A percentile compares a stretch with the other conserved stretches of the same genome.
Conservation (phyloP, 306 rosid genomes). For the Fragaria nilgerrensis region DNA sequence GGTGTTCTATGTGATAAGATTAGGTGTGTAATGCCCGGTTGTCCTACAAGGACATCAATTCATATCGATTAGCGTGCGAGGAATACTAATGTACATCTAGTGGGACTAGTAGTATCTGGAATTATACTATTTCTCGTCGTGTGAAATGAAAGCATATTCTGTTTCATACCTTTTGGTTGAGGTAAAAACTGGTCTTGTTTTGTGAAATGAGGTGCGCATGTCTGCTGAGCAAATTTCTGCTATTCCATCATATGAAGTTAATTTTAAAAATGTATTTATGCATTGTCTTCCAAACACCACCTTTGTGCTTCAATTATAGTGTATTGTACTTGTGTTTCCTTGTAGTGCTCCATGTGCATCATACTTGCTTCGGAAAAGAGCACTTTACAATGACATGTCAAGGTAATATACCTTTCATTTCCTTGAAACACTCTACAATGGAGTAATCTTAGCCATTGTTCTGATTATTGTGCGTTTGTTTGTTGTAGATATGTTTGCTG, state of each 20-base stretch:
- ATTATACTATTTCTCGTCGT: neutral
- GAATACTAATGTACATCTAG: neutral
- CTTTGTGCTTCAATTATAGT: neutral
- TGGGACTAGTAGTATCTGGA: neutral
- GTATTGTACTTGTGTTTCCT: slow-evolving; percentile 12
- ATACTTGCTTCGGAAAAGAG: slow-evolving; percentile 84
- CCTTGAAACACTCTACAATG: neutral
- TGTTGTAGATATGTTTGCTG: slow-evolving; percentile 73
- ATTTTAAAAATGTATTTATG: neutral
- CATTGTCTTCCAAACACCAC: neutral
- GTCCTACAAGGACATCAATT: neutral
- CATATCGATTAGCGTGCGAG: neutral
- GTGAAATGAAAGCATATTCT: neutral
- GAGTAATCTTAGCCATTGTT: slow-evolving; percentile 2
- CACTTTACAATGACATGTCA: slow-evolving; percentile 83
- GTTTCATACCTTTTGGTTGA: neutral
- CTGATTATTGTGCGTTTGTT: slow-evolving; percentile 19
- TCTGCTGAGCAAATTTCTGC: neutral
- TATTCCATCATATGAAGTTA: neutral
- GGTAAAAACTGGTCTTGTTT: neutral
- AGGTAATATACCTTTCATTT: slow-evolving; percentile 46
- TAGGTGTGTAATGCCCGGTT: neutral
- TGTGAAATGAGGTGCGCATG: neutral
- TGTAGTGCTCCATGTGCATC: slow-evolving; percentile 81
- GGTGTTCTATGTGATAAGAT: neutral